A percentile compares a stretch with the other conserved stretches of the same genome.
phyloP scores from a whole-genome alignment of 179 eudicot species.

The Amaranthus tricolor region DNA sequence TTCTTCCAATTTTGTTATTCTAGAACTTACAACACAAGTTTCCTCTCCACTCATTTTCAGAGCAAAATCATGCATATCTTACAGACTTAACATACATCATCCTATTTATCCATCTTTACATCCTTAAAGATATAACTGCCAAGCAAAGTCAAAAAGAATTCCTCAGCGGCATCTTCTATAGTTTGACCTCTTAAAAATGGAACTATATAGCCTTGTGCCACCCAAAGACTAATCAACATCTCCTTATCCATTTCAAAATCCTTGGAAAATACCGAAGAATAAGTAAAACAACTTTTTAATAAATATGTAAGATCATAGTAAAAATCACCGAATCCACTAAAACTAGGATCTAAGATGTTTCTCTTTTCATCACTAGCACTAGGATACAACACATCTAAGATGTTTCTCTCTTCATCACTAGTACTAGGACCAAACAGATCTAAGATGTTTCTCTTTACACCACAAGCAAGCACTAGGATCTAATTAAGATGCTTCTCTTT shows the following conservation, averaged over 20 bases:
- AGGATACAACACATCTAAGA: not conserved
- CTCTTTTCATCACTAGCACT: not conserved
- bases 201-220: slow-evolving; percentile 14
- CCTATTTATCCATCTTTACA: not conserved
- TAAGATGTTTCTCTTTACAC: too few relatives aligned
- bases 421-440: too few relatives aligned
- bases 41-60: not conserved
- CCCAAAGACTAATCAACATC: slow-evolving; percentile 9
- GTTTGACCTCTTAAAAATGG: not conserved
- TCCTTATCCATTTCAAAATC: not conserved
- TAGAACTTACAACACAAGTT: not conserved
- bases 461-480: too few relatives aligned
- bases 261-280: slow-evolving; percentile 15
- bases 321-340: slow-evolving; percentile 15
- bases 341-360: not conserved
- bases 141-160: not conserved
- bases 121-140: slow-evolving; percentile 1
- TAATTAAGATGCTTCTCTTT: too few relatives aligned
- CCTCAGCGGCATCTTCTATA: not conserved
- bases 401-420: not conserved
- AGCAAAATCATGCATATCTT: slow-evolving; percentile 20
- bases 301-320: slow-evolving; percentile 1
- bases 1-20: too few relatives aligned
- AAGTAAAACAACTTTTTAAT: slow-evolving; percentile 15
- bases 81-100: not conserved